These are phyloP conservation scores for Wakefieldia striispora DNA, from an alignment of 768 basidiomycete species.

Conservation along the genomic window DNA sequence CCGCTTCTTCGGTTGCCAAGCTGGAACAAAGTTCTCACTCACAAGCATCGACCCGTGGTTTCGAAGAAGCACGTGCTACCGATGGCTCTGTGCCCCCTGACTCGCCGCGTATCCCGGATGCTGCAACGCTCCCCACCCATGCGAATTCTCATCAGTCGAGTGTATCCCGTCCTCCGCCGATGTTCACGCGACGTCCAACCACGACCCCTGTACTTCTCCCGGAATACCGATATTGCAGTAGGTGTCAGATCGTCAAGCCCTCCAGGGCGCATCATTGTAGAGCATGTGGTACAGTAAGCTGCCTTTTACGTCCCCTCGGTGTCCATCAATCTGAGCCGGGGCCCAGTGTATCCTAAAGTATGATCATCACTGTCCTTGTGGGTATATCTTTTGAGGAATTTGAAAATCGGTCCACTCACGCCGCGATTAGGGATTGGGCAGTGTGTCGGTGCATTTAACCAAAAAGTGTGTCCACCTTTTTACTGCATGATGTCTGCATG, in stretches of 20 bases:
- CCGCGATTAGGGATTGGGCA: constrained; percentile 76
- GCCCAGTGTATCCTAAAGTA: constrained; percentile 75
- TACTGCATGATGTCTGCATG: not conserved
- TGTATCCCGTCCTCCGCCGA: constrained; percentile 9
- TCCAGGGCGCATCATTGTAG: constrained; percentile 79
- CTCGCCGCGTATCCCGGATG: constrained; percentile 4
- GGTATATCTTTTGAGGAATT: constrained; percentile 23
- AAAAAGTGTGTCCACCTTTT: constrained; percentile 54
- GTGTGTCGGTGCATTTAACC: constrained; percentile 90
- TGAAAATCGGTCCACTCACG: not conserved
- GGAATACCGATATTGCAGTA: constrained; percentile 63
- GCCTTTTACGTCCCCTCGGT: not conserved
- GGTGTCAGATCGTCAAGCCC: constrained; percentile 69
- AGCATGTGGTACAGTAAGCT: constrained; percentile 73
- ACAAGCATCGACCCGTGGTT: constrained; percentile 15
- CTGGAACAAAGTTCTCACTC: constrained; percentile 14
- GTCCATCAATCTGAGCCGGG: not conserved
- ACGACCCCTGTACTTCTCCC: constrained; percentile 52
- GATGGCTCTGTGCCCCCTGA: constrained; percentile 9
- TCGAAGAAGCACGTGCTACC: constrained; percentile 20
- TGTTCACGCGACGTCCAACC: constrained; percentile 34
- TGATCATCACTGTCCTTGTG: constrained; percentile 90
- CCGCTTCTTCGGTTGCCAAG: constrained; percentile 13
- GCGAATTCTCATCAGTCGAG: constrained; percentile 6
- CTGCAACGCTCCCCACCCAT: constrained; percentile 9